phyloP scores from a whole-genome alignment of 139 green algal species.

The Gonium pectorale region DNA sequence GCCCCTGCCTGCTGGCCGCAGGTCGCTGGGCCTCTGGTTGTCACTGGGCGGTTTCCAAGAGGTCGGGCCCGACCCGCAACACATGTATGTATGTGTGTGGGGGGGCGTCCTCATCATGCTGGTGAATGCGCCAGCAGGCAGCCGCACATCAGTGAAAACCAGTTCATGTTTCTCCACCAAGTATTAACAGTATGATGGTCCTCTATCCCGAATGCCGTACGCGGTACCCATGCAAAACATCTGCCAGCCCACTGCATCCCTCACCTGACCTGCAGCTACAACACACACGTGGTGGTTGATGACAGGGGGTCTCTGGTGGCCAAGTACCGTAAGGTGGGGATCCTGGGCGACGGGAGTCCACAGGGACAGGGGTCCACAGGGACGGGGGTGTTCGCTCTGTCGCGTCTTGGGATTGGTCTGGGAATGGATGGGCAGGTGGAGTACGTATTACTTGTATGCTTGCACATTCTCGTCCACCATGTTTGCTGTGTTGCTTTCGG shows the following conservation, averaged over 20 bases:
- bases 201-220: too few species aligned
- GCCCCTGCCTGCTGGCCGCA: constrained; percentile 31
- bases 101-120: too few species aligned
- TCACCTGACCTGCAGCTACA: constrained; percentile 65
- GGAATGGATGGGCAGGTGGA: too few species aligned
- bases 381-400: neutral
- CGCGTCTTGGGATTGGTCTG: neutral
- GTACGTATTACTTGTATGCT: too few species aligned
- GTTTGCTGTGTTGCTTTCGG: too few species aligned
- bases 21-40: constrained; percentile 85
- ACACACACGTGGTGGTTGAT: constrained; percentile 91
- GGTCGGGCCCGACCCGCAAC: constrained; percentile 63
- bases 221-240: too few species aligned
- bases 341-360: too few species aligned
- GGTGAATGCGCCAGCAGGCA: too few species aligned
- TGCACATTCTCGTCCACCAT: too few species aligned
- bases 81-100: constrained; percentile 62
- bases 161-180: too few species aligned
- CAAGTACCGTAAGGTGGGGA: constrained; percentile 51
- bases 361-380: neutral
- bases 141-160: too few species aligned
- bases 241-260: neutral
- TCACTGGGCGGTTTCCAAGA: constrained; percentile 95
- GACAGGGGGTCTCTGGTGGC: constrained; percentile 57
- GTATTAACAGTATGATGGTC: too few species aligned